Evolutionary conservation across 1,139 yeast genomes (phyloP).

Genomic region (Diutina rugosa): DNA sequence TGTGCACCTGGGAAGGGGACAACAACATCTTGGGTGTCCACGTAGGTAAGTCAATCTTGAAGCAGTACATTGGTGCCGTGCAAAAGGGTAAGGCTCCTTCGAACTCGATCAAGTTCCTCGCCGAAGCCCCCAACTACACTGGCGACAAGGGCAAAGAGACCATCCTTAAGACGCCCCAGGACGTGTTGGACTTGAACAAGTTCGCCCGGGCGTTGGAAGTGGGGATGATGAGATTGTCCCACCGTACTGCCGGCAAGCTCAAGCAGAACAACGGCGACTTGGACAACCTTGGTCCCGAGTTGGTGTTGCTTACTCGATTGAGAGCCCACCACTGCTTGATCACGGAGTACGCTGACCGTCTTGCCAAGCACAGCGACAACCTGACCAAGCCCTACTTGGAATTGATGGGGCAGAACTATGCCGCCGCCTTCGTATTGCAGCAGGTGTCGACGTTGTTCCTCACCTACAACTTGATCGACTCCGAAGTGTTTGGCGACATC

Average conservation of each 20-base stretch:
- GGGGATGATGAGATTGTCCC: slow-evolving; percentile 7
- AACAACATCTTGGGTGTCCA: slow-evolving; percentile 1
- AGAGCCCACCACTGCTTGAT: slow-evolving; percentile 8
- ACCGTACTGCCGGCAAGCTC: slow-evolving; percentile 11
- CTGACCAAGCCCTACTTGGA: slow-evolving; percentile 12
- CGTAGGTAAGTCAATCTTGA: background rate
- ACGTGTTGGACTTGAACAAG: slow-evolving; percentile 22
- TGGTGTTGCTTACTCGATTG: slow-evolving; percentile 8
- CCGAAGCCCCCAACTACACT: background rate
- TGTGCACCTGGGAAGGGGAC: slow-evolving; percentile 3
- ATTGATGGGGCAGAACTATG: slow-evolving; percentile 12
- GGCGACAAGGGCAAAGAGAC: background rate
- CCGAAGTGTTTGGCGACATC: slow-evolving; percentile 21
- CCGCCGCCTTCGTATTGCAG: slow-evolving; percentile 18
- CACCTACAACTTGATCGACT: slow-evolving; percentile 21
- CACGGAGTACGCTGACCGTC: slow-evolving; percentile 7
- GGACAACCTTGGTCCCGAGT: slow-evolving; percentile 7
- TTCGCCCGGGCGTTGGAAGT: slow-evolving; percentile 8
- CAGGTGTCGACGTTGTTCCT: slow-evolving; percentile 27
- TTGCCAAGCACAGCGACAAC: slow-evolving; percentile 8
- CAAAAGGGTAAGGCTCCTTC: background rate
- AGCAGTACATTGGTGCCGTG: background rate
- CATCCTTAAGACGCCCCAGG: slow-evolving; percentile 18
- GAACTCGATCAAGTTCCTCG: background rate
- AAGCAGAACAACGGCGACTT: slow-evolving; percentile 10